Percentiles rank a stretch among this genome's conserved stretches.
These are phyloP conservation scores for Trametes villosa DNA, from an alignment of 768 basidiomycete species.

Conservation along the genomic window DNA sequence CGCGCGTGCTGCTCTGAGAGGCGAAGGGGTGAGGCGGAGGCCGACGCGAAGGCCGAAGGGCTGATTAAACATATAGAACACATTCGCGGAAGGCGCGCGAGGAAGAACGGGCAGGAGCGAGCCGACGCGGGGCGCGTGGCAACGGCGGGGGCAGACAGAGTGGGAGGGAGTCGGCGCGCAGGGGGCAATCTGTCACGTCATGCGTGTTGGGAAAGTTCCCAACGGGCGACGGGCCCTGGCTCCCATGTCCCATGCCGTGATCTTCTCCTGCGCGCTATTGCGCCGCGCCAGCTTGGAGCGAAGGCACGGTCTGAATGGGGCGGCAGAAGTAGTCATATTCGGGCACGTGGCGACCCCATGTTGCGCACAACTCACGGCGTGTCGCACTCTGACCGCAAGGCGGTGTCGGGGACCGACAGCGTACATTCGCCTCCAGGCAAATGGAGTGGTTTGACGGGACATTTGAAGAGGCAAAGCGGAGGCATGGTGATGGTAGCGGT, in stretches of 20 bases:
- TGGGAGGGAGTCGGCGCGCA: conserved; percentile 14
- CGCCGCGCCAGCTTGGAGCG: not conserved
- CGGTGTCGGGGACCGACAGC: not conserved
- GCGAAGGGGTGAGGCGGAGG: not conserved
- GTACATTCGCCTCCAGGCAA: not conserved
- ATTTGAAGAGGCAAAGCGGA: not conserved
- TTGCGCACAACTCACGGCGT: conserved; percentile 15
- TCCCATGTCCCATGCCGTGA: conserved; percentile 3
- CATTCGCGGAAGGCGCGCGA: not conserved
- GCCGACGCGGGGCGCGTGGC: no score
- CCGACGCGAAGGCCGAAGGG: not conserved
- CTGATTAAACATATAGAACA: not conserved
- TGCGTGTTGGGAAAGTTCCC: conserved; percentile 21
- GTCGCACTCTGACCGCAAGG: conserved; percentile 6
- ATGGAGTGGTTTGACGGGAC: conserved; percentile 5
- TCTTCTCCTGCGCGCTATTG: not conserved
- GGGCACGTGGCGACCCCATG: conserved; percentile 19
- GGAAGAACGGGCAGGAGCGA: not conserved
- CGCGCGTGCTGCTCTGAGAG: not conserved
- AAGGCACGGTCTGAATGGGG: conserved; percentile 5
- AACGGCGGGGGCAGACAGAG: conserved; percentile 2
- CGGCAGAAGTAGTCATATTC: conserved; percentile 25
- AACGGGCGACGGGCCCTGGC: conserved; percentile 16
- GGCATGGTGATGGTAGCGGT: conserved; percentile 1
- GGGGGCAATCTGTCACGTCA: conserved; percentile 24